phyloP scores from a whole-genome alignment of 2,329 filamentous ascomycete genomes.

The Talaromyces sp. region DNA sequence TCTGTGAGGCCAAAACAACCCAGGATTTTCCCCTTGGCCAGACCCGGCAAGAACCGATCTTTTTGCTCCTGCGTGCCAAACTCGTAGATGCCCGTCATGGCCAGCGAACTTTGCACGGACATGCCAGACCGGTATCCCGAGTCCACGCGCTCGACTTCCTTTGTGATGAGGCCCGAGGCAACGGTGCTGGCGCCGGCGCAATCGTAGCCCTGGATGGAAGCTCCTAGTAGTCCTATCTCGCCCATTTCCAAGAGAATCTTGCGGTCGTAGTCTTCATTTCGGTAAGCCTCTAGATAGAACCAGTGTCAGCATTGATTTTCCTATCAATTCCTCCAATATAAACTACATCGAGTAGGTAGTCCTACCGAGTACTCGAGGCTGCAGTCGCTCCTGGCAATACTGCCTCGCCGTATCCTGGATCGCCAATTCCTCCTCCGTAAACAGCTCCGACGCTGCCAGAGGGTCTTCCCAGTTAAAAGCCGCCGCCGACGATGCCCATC shows the following conservation, averaged over 20 bases:
- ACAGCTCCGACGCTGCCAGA: constrained; percentile 63
- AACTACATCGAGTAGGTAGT: constrained; percentile 5
- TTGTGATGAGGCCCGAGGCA: constrained; percentile 81
- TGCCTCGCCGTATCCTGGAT: constrained; percentile 86
- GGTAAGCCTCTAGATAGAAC: constrained; percentile 64
- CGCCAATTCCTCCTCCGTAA: constrained; percentile 85
- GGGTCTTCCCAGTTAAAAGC: constrained; percentile 91
- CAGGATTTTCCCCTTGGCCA: constrained; percentile 76
- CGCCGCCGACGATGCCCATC: constrained; percentile 30
- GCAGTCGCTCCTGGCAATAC: constrained; percentile 86
- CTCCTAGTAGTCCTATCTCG: constrained; percentile 78
- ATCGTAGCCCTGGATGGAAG: constrained; percentile 79
- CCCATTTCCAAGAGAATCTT: constrained; percentile 89
- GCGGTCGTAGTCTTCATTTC: constrained; percentile 79
- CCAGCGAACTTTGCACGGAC: constrained; percentile 88
- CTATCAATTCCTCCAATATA: not conserved
- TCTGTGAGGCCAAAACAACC: constrained; percentile 88
- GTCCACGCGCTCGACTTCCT: constrained; percentile 84
- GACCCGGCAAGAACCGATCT: constrained; percentile 69
- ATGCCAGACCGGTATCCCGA: constrained; percentile 88
- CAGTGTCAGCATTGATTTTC: not conserved
- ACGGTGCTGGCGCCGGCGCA: constrained; percentile 85
- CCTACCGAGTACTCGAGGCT: constrained; percentile 79
- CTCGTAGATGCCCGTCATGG: constrained; percentile 86
- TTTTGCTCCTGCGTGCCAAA: constrained; percentile 85